Conservation (phyloP, 2,329 filamentous ascomycete genomes). For the Ilyonectria sp. region DNA sequence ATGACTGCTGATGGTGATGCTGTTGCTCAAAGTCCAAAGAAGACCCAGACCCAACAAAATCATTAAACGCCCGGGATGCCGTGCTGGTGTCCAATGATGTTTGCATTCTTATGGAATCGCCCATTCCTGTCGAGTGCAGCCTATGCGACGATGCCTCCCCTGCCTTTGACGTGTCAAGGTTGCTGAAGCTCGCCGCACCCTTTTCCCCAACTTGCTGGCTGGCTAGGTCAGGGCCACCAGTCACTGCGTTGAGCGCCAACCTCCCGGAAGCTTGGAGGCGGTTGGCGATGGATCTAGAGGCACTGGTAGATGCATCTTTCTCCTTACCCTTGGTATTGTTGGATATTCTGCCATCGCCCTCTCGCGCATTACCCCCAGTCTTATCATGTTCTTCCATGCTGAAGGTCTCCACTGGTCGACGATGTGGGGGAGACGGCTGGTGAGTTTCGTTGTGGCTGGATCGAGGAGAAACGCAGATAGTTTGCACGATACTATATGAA, state of each 20-base stretch:
- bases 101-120: constrained; percentile 38
- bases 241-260: constrained; percentile 46
- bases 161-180: constrained; percentile 32
- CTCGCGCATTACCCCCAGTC: constrained; percentile 9
- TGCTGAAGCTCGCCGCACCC: constrained; percentile 33
- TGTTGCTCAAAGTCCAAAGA: constrained; percentile 29
- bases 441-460: constrained; percentile 12
- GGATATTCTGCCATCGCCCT: constrained; percentile 10
- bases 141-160: constrained; percentile 44
- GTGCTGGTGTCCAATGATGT: constrained; percentile 44
- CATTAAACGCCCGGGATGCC: constrained; percentile 51
- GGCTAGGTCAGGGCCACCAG: constrained; percentile 35
- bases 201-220: constrained; percentile 41
- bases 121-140: constrained; percentile 29
- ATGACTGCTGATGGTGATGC: not conserved
- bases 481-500: not conserved
- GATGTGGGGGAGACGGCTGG: constrained; percentile 10
- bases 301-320: constrained; percentile 35
- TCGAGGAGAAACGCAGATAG: not conserved
- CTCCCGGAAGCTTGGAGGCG: constrained; percentile 49
- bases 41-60: constrained; percentile 39
- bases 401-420: not conserved
- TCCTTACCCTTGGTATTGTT: constrained; percentile 38
- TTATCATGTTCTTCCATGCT: constrained; percentile 34
- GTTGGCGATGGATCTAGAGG: constrained; percentile 35